These are phyloP conservation scores for Mesembryanthemum crystallinum DNA, from an alignment of 148 eudicot species.

Conservation along the genomic window DNA sequence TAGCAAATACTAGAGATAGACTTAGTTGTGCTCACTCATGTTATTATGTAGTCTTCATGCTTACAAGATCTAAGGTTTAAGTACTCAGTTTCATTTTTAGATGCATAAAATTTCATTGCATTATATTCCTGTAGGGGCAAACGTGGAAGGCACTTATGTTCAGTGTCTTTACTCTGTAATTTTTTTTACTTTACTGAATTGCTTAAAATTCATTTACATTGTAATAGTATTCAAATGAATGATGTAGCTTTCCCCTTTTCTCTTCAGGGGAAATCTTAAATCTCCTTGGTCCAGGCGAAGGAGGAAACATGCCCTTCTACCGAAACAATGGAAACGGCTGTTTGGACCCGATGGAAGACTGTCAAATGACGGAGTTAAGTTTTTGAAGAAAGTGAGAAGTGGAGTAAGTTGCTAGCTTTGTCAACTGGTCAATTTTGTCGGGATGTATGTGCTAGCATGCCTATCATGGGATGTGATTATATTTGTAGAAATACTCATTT, in stretches of 20 bases:
- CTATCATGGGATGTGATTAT: background rate
- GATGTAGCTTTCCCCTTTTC: background rate
- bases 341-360: slow-evolving; percentile 59
- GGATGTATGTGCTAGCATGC: background rate
- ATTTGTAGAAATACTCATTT: background rate
- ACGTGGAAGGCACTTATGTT: too few species aligned
- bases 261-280: slow-evolving; percentile 49
- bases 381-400: slow-evolving; percentile 67
- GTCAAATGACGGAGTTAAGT: slow-evolving; percentile 61
- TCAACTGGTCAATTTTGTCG: background rate
- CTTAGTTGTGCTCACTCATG: too few species aligned
- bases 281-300: slow-evolving; percentile 74
- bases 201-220: too few species aligned
- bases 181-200: too few species aligned
- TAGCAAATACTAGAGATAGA: too few species aligned
- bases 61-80: too few species aligned
- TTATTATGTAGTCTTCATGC: too few species aligned
- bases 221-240: background rate
- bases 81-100: too few species aligned
- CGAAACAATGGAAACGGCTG: slow-evolving; percentile 56
- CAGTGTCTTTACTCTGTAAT: too few species aligned
- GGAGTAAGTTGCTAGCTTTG: slow-evolving; percentile 49
- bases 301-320: slow-evolving; percentile 56
- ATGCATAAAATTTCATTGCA: too few species aligned
- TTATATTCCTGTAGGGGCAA: too few species aligned